Evolutionary conservation across 2,329 filamentous ascomycete genomes (phyloP), one percentile per base, ranked within the genome.

Genomic region (Mycosphaerella sp.): DNA sequence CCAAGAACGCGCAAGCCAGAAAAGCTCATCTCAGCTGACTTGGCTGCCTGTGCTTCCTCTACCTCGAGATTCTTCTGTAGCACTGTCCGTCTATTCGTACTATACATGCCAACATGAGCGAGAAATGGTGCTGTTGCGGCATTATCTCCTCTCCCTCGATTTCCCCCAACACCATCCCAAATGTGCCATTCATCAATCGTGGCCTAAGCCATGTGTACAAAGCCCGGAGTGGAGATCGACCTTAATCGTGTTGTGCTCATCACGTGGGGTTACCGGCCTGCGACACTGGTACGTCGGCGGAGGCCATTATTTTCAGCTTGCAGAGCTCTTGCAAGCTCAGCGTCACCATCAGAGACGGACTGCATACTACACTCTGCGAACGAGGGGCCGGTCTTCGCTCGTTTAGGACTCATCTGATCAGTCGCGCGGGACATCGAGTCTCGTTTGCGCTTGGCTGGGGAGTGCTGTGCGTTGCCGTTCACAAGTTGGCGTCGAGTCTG

Each of bases 401-500:
- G 50, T 42, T 49, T 52, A 14, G 51, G 44, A n/a, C 27, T 41
- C 36, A 34, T 48, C 45, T 48, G 45, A 14, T 21, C 28, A 25
- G 37, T 28, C 7, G 44, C 42, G 13, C 47, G 53, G 45, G 48
- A 59, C 32, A 30, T 56, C 4, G 55, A 56, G 25, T 58, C 52
- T 9, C 62, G 48, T 48, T 62, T 63, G 17, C 59, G 54, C 57
- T 63, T 64, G 13, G 50, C 27, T 12, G 54, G 32, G 7, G 41
- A 44, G 21, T 25, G 21, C 30, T 49, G 40, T 13, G 36, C 25
- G 13, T 25, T 25, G 21, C 21, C 21, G 4, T 25, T 25, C 21
- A 35, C 37, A n/a, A 56, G 60, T 32, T 59, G 53, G 8, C 58
- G 55, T 30, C 59, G 61, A 16, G 48, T 44, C 48, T 59, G 49